A percentile compares a stretch with the other conserved stretches of the same genome.
These are phyloP conservation scores for Mortierella sp. DNA, from an alignment of 371 early-diverging fungal species.

Conservation along the genomic window DNA sequence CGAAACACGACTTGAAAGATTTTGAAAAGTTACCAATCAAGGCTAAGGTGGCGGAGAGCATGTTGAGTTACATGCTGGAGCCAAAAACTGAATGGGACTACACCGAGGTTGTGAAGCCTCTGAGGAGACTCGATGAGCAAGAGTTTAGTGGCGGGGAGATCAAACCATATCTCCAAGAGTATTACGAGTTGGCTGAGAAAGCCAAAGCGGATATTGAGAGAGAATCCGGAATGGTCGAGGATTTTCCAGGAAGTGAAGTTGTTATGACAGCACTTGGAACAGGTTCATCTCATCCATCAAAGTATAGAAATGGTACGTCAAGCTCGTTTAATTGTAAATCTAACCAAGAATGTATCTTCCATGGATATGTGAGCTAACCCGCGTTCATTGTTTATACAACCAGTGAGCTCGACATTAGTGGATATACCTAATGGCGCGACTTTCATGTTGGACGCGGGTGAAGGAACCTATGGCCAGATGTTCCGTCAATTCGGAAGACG, in stretches of 20 bases:
- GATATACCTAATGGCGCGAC: slow-evolving; percentile 71
- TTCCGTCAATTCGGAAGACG: slow-evolving; percentile 80
- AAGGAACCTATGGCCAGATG: slow-evolving; percentile 97
- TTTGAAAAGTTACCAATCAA: slow-evolving; percentile 30
- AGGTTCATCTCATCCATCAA: slow-evolving; percentile 96
- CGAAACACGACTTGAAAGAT: slow-evolving; percentile 44
- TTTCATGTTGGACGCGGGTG: slow-evolving; percentile 96
- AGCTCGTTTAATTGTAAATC: no score
- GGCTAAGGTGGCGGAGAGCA: slow-evolving; percentile 38
- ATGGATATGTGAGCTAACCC: background rate
- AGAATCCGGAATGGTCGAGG: slow-evolving; percentile 15
- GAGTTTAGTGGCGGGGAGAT: slow-evolving; percentile 19
- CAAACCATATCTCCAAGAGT: slow-evolving; percentile 37
- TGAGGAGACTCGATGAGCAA: slow-evolving; percentile 34
- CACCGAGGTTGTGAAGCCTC: slow-evolving; percentile 18
- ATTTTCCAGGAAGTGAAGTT: slow-evolving; percentile 65
- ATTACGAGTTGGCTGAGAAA: slow-evolving; percentile 54
- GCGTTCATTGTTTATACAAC: background rate
- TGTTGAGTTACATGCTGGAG: slow-evolving; percentile 55
- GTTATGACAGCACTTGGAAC: slow-evolving; percentile 91
- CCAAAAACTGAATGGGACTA: slow-evolving; percentile 48
- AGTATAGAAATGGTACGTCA: slow-evolving; percentile 92
- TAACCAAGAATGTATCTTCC: no score
- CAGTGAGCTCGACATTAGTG: slow-evolving; percentile 89
- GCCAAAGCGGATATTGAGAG: slow-evolving; percentile 47